Evolutionary conservation across 2,329 filamentous ascomycete species (phyloP).

Genomic region (Ciborinia camelliae): DNA sequence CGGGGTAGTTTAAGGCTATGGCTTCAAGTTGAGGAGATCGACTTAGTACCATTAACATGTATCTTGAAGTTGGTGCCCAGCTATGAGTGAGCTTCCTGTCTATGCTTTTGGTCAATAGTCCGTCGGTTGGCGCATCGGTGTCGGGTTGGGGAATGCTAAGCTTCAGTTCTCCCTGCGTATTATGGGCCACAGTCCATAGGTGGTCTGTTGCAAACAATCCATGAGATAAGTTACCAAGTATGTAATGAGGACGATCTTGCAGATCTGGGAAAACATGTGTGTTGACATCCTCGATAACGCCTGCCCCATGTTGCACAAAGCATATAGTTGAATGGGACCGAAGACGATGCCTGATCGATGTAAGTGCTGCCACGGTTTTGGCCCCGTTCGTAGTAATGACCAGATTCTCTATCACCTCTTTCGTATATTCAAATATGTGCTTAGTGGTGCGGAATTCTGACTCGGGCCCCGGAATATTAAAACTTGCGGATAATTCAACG

Average conservation of each 20-base stretch:
- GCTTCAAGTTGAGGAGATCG: conserved; percentile 60
- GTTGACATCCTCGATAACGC: conserved; percentile 76
- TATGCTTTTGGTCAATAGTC: not conserved
- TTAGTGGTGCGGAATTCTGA: conserved; percentile 21
- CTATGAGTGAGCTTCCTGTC: conserved; percentile 33
- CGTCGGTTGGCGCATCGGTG: not conserved
- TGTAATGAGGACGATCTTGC: conserved; percentile 65
- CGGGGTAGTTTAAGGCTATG: conserved; percentile 53
- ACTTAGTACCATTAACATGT: conserved; percentile 63
- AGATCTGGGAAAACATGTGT: conserved; percentile 65
- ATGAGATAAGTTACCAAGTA: conserved; percentile 44
- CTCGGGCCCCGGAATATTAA: conserved; percentile 31
- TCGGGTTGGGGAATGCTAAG: conserved; percentile 35
- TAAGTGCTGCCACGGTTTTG: conserved; percentile 54
- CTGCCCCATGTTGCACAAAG: conserved; percentile 78
- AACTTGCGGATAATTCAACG: conserved; percentile 31
- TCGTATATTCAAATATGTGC: conserved; percentile 33
- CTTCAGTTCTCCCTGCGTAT: conserved; percentile 37
- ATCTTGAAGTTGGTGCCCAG: conserved; percentile 47
- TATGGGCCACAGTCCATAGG: conserved; percentile 43
- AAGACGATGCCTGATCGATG: conserved; percentile 62
- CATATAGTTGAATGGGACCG: conserved; percentile 66
- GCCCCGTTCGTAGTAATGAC: conserved; percentile 66
- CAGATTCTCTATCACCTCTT: conserved; percentile 59
- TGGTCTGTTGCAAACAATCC: conserved; percentile 42